Base-by-base conservation (phyloP, 257 asterid species). In the Scutellaria minor region DNA sequence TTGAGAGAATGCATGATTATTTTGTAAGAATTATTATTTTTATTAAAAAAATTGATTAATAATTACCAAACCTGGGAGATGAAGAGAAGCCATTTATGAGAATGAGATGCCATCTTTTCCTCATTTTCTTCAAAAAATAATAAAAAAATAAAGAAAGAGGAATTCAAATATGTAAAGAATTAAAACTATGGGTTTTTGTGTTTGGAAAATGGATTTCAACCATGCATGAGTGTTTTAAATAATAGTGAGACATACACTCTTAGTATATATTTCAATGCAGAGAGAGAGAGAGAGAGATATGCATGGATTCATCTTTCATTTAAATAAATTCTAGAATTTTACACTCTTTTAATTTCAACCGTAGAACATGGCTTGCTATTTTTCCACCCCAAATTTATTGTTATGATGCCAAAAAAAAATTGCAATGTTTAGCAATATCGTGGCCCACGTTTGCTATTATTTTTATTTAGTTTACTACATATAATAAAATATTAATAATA, bases 311-410 rank as follows among this genome's bases (percentile, higher is more conserved):
- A 75, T 67, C 80, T 65, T 57, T 74, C 74, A 79, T 83, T 78
- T 80, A 75, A 76, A 62, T 64, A 78, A 76, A 31, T n/a, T 76
- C 24, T 75, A 27, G 66, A 68, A 27, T 71, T 48, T n/a, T 45
- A 48, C 64, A 59, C 77, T 40, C 75, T 24, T 74, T 51, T 27
- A 80, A 70, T 83, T 64, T 55, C 54, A 85, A 57, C 87, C 91
- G 79, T 48, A 47, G 84, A 85, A 84, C 91, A 85, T 85, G 93
- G 71, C 41, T 1, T 66, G 56, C 70, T 9, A 48, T 9, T 77
- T 78, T 40, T n/a, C 47, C 9, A 2, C 83, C 68, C 76, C 64
- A 50, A 66, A 56, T 53, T 64, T 41, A 54, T 39, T 59, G 53
- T 39, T 22, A 41, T 60, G 13, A 51, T 62, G 37, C 22, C 37